Percentiles rank a stretch among this genome's conserved stretches.
These are phyloP conservation scores for Pyrenophora tritici-repentis DNA, from an alignment of 2,329 filamentous ascomycete genomes.

Conservation along the genomic window DNA sequence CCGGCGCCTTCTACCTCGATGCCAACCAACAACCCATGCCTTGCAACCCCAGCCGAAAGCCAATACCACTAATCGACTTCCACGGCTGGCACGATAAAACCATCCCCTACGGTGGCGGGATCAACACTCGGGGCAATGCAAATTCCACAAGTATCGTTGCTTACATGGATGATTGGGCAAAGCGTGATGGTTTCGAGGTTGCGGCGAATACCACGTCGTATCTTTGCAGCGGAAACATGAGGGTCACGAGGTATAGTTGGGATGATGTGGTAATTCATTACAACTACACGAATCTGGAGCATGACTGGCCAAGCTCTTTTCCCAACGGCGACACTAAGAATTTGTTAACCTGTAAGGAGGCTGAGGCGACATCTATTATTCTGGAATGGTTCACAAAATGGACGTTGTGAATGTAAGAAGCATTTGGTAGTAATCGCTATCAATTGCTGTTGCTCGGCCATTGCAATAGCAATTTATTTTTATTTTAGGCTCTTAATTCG, in stretches of 20 bases:
- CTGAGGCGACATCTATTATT: slow-evolving; percentile 40
- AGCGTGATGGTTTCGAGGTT: slow-evolving; percentile 40
- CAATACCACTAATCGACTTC: slow-evolving; percentile 51
- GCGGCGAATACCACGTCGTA: slow-evolving; percentile 31
- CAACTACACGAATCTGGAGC: slow-evolving; percentile 45
- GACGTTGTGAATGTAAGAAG: slow-evolving; percentile 18
- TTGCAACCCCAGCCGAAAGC: slow-evolving; percentile 34
- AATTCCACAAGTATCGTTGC: slow-evolving; percentile 23
- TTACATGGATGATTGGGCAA: slow-evolving; percentile 49
- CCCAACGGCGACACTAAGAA: slow-evolving; percentile 35
- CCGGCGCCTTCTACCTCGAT: slow-evolving; percentile 54
- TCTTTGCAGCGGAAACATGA: slow-evolving; percentile 39
- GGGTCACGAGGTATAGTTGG: slow-evolving; percentile 32
- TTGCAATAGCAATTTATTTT: too few relatives aligned
- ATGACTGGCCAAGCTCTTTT: slow-evolving; percentile 49
- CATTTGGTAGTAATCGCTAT: too few relatives aligned
- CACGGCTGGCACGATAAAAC: slow-evolving; percentile 51
- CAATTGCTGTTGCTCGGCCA: too few relatives aligned
- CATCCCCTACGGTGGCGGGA: slow-evolving; percentile 49
- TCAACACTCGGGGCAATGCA: slow-evolving; percentile 25
- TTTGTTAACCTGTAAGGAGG: slow-evolving; percentile 35
- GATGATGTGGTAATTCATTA: slow-evolving; percentile 48
- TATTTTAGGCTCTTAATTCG: too few relatives aligned
- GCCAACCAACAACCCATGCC: slow-evolving; percentile 22
- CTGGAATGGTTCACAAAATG: slow-evolving; percentile 39